These are phyloP conservation scores for Tetrapisispora nanseiensis DNA, from an alignment of 805 yeast genomes.

Conservation along the genomic window DNA sequence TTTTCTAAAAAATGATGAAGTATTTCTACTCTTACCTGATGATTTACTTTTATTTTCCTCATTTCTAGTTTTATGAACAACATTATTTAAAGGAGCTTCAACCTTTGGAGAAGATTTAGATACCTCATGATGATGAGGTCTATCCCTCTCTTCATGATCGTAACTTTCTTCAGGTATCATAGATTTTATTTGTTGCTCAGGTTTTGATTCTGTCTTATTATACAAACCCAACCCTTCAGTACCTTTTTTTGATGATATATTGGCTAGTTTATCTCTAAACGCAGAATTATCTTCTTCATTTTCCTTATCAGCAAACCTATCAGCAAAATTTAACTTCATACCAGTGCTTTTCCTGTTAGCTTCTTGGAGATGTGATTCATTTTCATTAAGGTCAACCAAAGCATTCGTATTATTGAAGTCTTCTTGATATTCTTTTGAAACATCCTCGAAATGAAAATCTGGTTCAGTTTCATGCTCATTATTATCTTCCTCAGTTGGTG, in stretches of 20 bases:
- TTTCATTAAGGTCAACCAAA: slow-evolving; percentile 15
- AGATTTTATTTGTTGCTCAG: slow-evolving; percentile 6
- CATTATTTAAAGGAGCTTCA: slow-evolving; percentile 9
- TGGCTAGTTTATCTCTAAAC: slow-evolving; percentile 17
- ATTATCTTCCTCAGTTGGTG: slow-evolving; percentile 3
- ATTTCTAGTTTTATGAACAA: slow-evolving; percentile 8
- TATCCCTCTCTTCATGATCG: background rate
- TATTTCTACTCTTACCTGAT: slow-evolving; percentile 7
- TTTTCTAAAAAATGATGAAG: slow-evolving; percentile 28
- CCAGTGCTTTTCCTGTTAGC: slow-evolving; percentile 6
- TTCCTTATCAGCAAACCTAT: slow-evolving; percentile 24
- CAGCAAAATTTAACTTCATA: slow-evolving; percentile 32
- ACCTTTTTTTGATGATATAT: slow-evolving; percentile 23
- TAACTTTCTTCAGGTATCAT: slow-evolving; percentile 26
- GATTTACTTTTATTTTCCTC: background rate
- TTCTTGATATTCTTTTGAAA: slow-evolving; percentile 13
- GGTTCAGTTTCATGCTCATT: slow-evolving; percentile 13
- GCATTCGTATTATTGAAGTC: slow-evolving; percentile 8
- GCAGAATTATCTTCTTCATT: slow-evolving; percentile 2
- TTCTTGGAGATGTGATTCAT: slow-evolving; percentile 4
- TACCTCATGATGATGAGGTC: slow-evolving; percentile 11
- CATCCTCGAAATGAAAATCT: slow-evolving; percentile 23
- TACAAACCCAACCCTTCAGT: slow-evolving; percentile 23
- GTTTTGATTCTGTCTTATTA: slow-evolving; percentile 7
- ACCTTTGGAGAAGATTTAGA: slow-evolving; percentile 5